Percentiles rank a stretch among this genome's conserved stretches.
Conservation (phyloP, 1,139 yeast species). For the Saccharomycopsis phalli region DNA sequence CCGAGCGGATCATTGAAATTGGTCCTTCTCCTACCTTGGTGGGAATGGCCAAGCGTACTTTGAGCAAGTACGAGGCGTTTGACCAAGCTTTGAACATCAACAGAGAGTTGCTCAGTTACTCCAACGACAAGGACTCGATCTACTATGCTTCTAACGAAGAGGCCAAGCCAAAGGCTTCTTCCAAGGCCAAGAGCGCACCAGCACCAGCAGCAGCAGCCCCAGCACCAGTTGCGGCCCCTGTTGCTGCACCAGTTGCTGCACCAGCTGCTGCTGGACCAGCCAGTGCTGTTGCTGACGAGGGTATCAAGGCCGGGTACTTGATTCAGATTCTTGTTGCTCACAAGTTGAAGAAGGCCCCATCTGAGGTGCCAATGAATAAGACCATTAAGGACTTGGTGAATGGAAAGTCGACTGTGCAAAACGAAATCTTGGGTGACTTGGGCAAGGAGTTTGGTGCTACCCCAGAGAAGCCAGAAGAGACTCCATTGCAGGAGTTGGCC, state of each 20-base stretch:
- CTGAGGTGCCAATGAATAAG: conserved; percentile 77
- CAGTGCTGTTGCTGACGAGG: conserved; percentile 79
- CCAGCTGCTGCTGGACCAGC: conserved; percentile 72
- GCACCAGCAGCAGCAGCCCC: conserved; percentile 36
- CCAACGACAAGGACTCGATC: conserved; percentile 92
- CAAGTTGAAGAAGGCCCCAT: conserved; percentile 84
- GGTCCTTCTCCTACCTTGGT: conserved; percentile 99
- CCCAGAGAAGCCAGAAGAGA: conserved; percentile 98
- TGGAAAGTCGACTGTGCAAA: conserved; percentile 97
- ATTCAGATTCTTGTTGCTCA: conserved; percentile 91
- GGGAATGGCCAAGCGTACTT: conserved; percentile 96
- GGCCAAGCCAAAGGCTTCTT: conserved; percentile 38
- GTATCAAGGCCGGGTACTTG: conserved; percentile 74
- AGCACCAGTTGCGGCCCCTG: conserved; percentile 31
- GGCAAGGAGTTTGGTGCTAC: conserved; percentile 97
- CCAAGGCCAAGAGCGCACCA: conserved; percentile 23
- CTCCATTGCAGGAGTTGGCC: conserved; percentile 91
- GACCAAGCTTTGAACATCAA: conserved; percentile 96
- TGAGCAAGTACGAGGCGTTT: conserved; percentile 92
- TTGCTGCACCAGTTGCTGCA: conserved; percentile 47
- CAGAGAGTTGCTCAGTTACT: conserved; percentile 92
- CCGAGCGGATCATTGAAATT: conserved; percentile 94
- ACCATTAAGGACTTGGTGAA: conserved; percentile 95
- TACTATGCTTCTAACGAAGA: conserved; percentile 90
- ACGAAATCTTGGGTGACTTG: conserved; percentile 94